Conservation (phyloP, 2,329 filamentous ascomycete genomes). For the Alternaria viburni region DNA sequence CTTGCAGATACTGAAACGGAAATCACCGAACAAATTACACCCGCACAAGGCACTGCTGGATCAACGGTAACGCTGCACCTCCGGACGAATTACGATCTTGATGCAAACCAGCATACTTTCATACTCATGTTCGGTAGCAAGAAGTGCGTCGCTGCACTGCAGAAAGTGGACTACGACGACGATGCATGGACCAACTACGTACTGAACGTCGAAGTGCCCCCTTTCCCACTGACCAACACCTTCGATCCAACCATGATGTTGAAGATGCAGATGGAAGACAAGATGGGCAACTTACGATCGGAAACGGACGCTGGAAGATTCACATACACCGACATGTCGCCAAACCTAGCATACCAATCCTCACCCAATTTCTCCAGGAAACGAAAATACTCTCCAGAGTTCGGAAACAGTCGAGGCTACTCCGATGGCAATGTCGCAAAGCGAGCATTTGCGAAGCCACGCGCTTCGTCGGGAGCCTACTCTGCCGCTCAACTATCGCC, state of each 20-base stretch:
- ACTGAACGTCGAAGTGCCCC: constrained; percentile 74
- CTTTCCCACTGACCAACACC: constrained; percentile 63
- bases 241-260: constrained; percentile 64
- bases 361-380: constrained; percentile 38
- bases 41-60: constrained; percentile 70
- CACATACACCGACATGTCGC: constrained; percentile 61
- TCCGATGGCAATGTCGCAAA: constrained; percentile 39
- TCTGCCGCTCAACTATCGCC: constrained; percentile 45
- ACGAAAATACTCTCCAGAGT: constrained; percentile 43
- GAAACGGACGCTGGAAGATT: constrained; percentile 66
- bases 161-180: constrained; percentile 65
- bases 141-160: constrained; percentile 71
- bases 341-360: constrained; percentile 40
- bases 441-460: constrained; percentile 46
- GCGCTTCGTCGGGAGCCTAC: constrained; percentile 41
- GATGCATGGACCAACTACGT: constrained; percentile 71
- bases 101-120: constrained; percentile 60
- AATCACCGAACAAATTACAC: constrained; percentile 68
- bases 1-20: constrained; percentile 59
- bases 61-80: constrained; percentile 77
- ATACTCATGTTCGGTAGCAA: constrained; percentile 84
- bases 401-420: constrained; percentile 35
- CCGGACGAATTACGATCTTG: constrained; percentile 74
- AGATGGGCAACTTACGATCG: constrained; percentile 57
- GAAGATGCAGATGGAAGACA: constrained; percentile 65